Evolutionary conservation across 495 filamentous ascomycete genomes (phyloP).

Genomic region (Penicillium dipodomyicola): DNA sequence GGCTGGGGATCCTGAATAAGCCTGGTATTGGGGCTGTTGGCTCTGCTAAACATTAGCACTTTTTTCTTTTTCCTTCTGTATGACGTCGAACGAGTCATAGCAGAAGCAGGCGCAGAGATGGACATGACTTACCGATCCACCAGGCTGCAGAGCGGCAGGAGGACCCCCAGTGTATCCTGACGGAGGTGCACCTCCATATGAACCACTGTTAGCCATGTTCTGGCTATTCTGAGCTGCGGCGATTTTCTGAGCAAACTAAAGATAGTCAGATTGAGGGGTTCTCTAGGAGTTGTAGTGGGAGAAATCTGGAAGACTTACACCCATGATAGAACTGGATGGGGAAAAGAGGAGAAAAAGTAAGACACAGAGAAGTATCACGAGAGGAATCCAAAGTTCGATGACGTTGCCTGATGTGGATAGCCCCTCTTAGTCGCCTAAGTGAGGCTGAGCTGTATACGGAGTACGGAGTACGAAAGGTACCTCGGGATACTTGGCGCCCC

Average conservation of each 20-base stretch:
- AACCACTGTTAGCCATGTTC: slow-evolving; percentile 27
- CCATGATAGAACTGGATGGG: slow-evolving; percentile 23
- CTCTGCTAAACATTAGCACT: slow-evolving; percentile 10
- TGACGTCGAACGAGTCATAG: slow-evolving; percentile 24
- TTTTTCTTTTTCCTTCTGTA: slow-evolving; percentile 5
- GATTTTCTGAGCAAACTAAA: slow-evolving; percentile 48
- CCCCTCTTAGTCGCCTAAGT: slow-evolving; percentile 3
- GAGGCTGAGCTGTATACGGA: slow-evolving; percentile 11
- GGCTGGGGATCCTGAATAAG: slow-evolving; percentile 40
- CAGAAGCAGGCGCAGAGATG: slow-evolving; percentile 12
- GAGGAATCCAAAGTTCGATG: slow-evolving; percentile 4
- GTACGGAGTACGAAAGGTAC: not conserved
- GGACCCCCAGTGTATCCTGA: slow-evolving; percentile 46
- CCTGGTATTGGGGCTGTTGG: slow-evolving; percentile 38
- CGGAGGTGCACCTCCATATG: slow-evolving; percentile 41
- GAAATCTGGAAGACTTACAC: slow-evolving; percentile 30
- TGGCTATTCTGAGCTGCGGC: slow-evolving; percentile 35
- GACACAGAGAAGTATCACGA: slow-evolving; percentile 9
- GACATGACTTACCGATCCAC: slow-evolving; percentile 43
- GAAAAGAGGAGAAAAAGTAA: slow-evolving; percentile 5
- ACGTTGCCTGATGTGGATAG: slow-evolving; percentile 10
- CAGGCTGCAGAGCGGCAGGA: slow-evolving; percentile 37
- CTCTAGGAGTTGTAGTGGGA: not conserved
- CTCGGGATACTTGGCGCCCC: not conserved
- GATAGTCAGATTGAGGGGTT: slow-evolving; percentile 11